Evolutionary conservation across 1,139 yeast genomes (phyloP).

Genomic region (Sugiyamaella japonica): DNA sequence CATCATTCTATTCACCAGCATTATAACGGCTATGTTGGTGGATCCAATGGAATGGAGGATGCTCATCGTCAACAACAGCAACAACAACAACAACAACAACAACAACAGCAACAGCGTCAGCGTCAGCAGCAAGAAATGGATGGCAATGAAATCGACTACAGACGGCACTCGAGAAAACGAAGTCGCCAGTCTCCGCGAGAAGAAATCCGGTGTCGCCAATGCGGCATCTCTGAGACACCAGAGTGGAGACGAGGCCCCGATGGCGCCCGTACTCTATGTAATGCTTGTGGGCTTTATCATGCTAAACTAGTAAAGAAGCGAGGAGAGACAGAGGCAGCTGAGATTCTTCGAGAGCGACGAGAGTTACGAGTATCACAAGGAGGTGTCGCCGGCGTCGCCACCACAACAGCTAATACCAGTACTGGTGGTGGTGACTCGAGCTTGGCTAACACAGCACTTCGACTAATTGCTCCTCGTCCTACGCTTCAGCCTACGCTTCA

Average conservation of each 20-base stretch:
- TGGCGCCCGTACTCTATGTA: slow-evolving; percentile 81
- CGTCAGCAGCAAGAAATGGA: neutral
- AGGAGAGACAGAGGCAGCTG: slow-evolving; percentile 64
- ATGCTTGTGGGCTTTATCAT: slow-evolving; percentile 85
- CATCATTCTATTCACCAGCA: slow-evolving; percentile 12
- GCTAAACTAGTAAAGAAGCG: slow-evolving; percentile 68
- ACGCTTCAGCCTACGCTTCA: too few species aligned
- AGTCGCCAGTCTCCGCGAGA: slow-evolving; percentile 27
- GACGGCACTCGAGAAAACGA: slow-evolving; percentile 21
- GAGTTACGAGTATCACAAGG: slow-evolving; percentile 19
- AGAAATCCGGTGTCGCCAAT: slow-evolving; percentile 53
- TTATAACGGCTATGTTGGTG: slow-evolving; percentile 5
- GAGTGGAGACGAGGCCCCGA: slow-evolving; percentile 92
- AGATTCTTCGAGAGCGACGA: slow-evolving; percentile 40
- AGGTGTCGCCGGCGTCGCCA: too few species aligned
- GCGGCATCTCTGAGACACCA: slow-evolving; percentile 82
- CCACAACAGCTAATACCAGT: neutral
- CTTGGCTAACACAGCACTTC: neutral
- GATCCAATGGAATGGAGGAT: slow-evolving; percentile 7
- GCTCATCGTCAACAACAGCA: neutral
- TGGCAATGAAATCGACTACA: neutral
- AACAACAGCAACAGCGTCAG: neutral
- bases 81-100: too few species aligned
- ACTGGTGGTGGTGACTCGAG: neutral
- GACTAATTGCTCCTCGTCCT: neutral